Conservation (phyloP, 2,329 filamentous ascomycete genomes). For the Fusarium sp. region DNA sequence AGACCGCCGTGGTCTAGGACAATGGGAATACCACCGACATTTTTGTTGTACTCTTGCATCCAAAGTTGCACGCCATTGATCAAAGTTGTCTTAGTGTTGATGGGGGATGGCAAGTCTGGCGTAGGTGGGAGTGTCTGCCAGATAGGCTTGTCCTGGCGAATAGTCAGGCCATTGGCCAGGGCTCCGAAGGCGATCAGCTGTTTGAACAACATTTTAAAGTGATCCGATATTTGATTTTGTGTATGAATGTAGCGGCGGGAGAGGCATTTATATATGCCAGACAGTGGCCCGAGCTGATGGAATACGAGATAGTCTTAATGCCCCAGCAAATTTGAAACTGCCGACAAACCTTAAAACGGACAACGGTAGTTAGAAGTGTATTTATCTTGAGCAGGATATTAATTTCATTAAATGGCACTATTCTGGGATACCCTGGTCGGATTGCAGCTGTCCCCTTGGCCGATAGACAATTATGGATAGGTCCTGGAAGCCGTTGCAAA, state of each 20-base stretch:
- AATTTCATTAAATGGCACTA: background rate
- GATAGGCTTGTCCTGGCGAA: conserved; percentile 47
- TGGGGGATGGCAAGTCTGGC: conserved; percentile 55
- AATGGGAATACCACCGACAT: conserved; percentile 53
- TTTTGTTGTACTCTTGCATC: conserved; percentile 59
- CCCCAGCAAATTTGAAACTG: conserved; percentile 9
- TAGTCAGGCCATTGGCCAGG: conserved; percentile 40
- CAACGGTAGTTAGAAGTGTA: too few relatives aligned
- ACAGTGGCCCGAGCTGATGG: conserved; percentile 1
- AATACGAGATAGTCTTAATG: conserved; percentile 16
- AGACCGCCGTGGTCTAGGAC: conserved; percentile 60
- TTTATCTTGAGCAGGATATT: background rate
- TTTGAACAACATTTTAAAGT: conserved; percentile 20
- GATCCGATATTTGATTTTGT: background rate
- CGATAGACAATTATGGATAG: conserved; percentile 8
- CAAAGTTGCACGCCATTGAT: conserved; percentile 59
- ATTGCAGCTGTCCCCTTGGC: background rate
- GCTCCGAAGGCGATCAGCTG: conserved; percentile 19
- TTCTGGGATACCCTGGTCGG: conserved; percentile 14
- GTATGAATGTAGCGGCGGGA: background rate
- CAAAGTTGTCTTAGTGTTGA: conserved; percentile 47
- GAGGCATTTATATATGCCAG: conserved; percentile 2
- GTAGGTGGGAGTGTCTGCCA: conserved; percentile 57
- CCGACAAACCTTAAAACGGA: conserved; percentile 3
- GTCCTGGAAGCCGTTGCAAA: conserved; percentile 19